Conservation (phyloP, 1,139 yeast genomes). For the Yamadazyma pseudoaaseri region DNA sequence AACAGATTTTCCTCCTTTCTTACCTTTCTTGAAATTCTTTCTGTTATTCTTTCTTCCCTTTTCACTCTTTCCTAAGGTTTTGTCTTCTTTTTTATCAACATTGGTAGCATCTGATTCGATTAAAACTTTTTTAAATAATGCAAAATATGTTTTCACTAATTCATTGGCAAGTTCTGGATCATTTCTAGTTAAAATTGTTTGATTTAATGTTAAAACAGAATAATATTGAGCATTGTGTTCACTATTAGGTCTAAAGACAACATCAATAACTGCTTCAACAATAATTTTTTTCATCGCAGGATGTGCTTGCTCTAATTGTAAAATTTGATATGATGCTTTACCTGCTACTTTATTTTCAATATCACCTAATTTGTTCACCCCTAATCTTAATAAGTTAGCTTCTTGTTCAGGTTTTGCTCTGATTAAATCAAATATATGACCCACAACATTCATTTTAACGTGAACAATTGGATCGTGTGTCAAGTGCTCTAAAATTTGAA, state of each 20-base stretch:
- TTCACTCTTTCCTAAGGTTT: constrained; percentile 38
- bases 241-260: constrained; percentile 68
- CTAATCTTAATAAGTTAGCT: constrained; percentile 81
- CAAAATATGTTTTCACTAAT: constrained; percentile 80
- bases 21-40: constrained; percentile 49
- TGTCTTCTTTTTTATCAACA: constrained; percentile 36
- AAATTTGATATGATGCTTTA: constrained; percentile 76
- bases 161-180: constrained; percentile 80
- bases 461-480: constrained; percentile 92
- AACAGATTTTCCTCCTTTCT: constrained; percentile 81
- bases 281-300: constrained; percentile 93
- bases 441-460: constrained; percentile 75
- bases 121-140: constrained; percentile 79
- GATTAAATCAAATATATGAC: constrained; percentile 76
- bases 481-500: constrained; percentile 69
- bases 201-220: constrained; percentile 84
- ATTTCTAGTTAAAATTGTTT: constrained; percentile 78
- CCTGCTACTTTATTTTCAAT: constrained; percentile 88
- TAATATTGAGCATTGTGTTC: constrained; percentile 90
- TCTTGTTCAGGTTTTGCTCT: constrained; percentile 95
- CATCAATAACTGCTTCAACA: constrained; percentile 76
- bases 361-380: constrained; percentile 94
- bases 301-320: constrained; percentile 84
- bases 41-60: constrained; percentile 55
- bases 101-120: constrained; percentile 57